Conservation (phyloP, 2,329 filamentous ascomycete genomes). For the Sporothrix protearum region DNA sequence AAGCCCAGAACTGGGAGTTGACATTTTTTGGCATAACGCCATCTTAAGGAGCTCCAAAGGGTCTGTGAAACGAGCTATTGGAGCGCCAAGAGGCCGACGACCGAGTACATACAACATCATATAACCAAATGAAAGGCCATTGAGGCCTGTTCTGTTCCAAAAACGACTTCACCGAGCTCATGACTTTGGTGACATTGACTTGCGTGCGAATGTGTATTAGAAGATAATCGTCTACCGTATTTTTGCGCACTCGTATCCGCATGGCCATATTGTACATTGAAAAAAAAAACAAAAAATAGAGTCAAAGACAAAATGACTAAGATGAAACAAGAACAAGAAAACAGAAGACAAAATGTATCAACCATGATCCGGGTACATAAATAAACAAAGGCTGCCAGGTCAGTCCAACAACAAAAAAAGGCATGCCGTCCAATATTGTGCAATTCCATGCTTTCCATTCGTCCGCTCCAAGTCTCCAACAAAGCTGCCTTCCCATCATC, state of each 20-base stretch:
- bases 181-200: not conserved
- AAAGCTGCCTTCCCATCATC: not conserved
- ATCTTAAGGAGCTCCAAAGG: not conserved
- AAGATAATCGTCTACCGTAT: not conserved
- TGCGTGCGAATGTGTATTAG: not conserved
- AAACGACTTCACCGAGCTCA: not conserved
- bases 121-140: not conserved
- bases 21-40: not conserved
- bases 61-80: not conserved
- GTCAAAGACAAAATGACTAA: not conserved
- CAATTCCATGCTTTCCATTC: not conserved
- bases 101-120: slow-evolving; percentile 9
- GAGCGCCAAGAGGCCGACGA: not conserved
- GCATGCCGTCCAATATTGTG: not conserved
- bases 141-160: not conserved
- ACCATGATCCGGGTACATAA: not conserved
- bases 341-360: slow-evolving; percentile 8
- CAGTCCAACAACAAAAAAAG: not conserved
- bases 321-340: not conserved
- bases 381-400: not conserved
- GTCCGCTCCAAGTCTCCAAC: not conserved
- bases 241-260: not conserved
- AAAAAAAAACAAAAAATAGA: not conserved
- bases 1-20: not conserved
- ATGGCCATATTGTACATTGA: not conserved